These are phyloP conservation scores for Albatrellus ellisii DNA, from an alignment of 768 basidiomycete genomes.

Conservation along the genomic window DNA sequence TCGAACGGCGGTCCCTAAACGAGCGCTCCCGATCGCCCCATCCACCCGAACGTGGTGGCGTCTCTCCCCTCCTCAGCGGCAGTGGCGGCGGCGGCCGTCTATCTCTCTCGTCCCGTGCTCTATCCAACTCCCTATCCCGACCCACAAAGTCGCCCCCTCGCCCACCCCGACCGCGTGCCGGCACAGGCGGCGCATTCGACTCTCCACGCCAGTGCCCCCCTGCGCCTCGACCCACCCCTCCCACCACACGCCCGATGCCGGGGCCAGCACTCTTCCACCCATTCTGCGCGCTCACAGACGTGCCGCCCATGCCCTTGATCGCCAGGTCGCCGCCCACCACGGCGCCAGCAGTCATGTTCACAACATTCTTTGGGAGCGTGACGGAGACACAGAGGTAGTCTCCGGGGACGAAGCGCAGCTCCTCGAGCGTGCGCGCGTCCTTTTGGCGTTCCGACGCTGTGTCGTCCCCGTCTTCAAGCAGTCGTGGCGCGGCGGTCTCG, in stretches of 20 bases:
- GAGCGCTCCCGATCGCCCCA: slow-evolving; percentile 22
- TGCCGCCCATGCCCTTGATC: slow-evolving; percentile 36
- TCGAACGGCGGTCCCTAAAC: slow-evolving; percentile 22
- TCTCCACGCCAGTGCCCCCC: slow-evolving; percentile 72
- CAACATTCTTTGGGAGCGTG: slow-evolving; percentile 53
- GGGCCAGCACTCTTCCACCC: slow-evolving; percentile 22
- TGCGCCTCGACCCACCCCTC: slow-evolving; percentile 37
- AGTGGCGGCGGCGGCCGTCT: slow-evolving; percentile 35
- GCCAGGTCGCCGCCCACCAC: slow-evolving; percentile 34
- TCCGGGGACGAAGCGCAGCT: slow-evolving; percentile 68
- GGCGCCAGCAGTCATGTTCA: slow-evolving; percentile 25
- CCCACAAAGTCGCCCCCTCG: slow-evolving; percentile 10
- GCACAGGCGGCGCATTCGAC: slow-evolving; percentile 32
- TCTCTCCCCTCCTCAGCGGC: slow-evolving; percentile 24
- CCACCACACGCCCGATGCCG: slow-evolving; percentile 39
- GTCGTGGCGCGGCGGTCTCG: slow-evolving; percentile 40
- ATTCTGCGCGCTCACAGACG: slow-evolving; percentile 18
- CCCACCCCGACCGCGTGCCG: slow-evolving; percentile 22
- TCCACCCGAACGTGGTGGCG: slow-evolving; percentile 28
- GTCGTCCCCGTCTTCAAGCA: slow-evolving; percentile 37
- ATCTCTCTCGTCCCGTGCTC: slow-evolving; percentile 30
- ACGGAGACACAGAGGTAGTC: slow-evolving; percentile 71
- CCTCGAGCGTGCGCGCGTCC: slow-evolving; percentile 64
- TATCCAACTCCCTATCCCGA: slow-evolving; percentile 18
- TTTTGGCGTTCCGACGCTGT: slow-evolving; percentile 13